Base-by-base conservation (phyloP, 164 flowering plant species). In the Chimonanthus praecox region DNA sequence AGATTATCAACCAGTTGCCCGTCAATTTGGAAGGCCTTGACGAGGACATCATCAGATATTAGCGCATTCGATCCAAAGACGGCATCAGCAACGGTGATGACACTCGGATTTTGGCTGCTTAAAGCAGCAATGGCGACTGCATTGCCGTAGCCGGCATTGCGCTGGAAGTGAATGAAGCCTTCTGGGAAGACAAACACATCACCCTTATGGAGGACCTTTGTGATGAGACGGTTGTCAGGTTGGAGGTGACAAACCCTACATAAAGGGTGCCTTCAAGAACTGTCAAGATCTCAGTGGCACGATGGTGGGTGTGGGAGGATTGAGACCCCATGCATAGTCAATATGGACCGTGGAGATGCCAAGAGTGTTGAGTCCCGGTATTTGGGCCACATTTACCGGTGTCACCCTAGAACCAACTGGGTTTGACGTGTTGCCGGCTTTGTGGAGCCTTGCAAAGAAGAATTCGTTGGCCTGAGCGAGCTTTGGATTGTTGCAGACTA, bases 361-460 rank as follows among this genome's bases (percentile, higher is more conserved):
- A 13, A 54, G 60, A 16, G 60, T 54, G 60, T 54, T 54, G 60
- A 54, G 60, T 16, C 60, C 60, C 2, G 60, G 15, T 54, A 54
- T 54, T 54, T 54, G 60, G 60, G 60, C 60, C 60, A 54, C 60
- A 54, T 54, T 54, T 13, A 54, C n/a, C 1, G 60, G 60, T 13
- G 60, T 54, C 60, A 54, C 60, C 60, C 7, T 54, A 13, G 60
- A 54, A 2, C 60, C 60, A 54, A 54, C 60, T 54, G 4, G 15
- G n/a, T 54, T 54, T 3, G n/a, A 13, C 0, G 60, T 54, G n/a
- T 54, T 54, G 60, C 60, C 5, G 4, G 60, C 5, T 54, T 54
- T 67, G 16, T 73, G 66, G 63, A 73, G 51, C 21, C 75, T 71
- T 3, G 54, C 11, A 13, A 73, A 73, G 70, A 73, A 73, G 65